These are phyloP conservation scores for Eucalyptus sideroxylon DNA, from an alignment of 345 rosid genomes.

Conservation along the genomic window DNA sequence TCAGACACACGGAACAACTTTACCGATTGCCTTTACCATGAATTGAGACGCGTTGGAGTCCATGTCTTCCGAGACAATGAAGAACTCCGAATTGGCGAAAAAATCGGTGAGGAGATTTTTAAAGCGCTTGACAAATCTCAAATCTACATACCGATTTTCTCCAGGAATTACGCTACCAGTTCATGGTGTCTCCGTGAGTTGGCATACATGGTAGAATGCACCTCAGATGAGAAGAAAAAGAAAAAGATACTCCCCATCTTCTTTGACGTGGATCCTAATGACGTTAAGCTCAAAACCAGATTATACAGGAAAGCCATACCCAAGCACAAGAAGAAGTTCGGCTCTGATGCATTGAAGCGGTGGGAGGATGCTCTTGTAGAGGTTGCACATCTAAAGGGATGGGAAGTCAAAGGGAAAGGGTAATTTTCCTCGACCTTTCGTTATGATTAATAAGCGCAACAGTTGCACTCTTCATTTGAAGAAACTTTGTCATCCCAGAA, in stretches of 20 bases:
- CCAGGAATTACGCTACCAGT: rapidly evolving
- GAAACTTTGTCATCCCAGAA: background rate
- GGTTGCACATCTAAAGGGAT: background rate
- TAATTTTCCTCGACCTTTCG: background rate
- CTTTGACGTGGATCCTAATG: rapidly evolving
- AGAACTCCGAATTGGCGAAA: no score
- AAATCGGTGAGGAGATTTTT: no score
- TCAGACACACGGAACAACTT: no score
- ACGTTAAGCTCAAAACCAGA: background rate
- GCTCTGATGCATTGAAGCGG: background rate
- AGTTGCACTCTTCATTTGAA: background rate
- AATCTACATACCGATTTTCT: rapidly evolving
- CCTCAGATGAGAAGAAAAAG: no score
- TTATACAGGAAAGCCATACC: background rate
- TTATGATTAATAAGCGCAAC: background rate
- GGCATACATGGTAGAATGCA: no score
- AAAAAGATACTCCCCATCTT: no score
- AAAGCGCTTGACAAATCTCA: no score
- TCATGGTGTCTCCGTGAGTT: no score
- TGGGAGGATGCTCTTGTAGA: background rate
- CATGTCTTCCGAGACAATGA: no score
- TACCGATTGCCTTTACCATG: no score
- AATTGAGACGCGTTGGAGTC: rapidly evolving
- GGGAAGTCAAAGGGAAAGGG: background rate
- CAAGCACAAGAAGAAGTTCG: background rate